Evolutionary conservation across 257 asterid species (phyloP), one percentile per base, ranked within the genome.

Genomic region (Pogostemon cablin): DNA sequence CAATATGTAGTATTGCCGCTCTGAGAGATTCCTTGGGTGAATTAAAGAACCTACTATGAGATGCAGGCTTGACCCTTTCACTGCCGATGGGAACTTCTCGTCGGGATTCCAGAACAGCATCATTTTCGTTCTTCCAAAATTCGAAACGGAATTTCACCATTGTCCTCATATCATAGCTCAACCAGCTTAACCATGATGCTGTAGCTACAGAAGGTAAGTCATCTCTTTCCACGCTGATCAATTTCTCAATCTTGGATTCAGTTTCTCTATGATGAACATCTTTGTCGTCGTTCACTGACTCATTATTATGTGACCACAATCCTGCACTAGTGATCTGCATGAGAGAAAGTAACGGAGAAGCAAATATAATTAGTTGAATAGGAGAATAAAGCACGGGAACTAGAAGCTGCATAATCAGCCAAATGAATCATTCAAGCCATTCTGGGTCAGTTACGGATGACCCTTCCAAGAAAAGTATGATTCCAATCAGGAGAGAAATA

Each of bases 271-370:
- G 73, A 60, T 15, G 78, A 48, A 68, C 72, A 77, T 79, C 78
- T 50, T 44, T 35, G 43, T 39, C 77, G 11, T 76, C 76, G 72
- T 74, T 56, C 64, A 73, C 75, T 65, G 84, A 69, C 67, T 79
- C 90, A 75, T 86, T 84, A 62, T 84, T 84, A 58, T 85, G 87
- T 4, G 89, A 81, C 97, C 96, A 91, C 86, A 88, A 77, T 65
- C 93, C 96, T 60, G 88, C 87, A 73, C 96, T 86, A 39, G 96
- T 86, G 42, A 93, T 87, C 98, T 93, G 95, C 83, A 86, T 34
- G 60, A 77, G 69, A 72, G 72, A 71, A 53, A 72, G 44, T 32
- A 61, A 62, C 38, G 67, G 50, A 46, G 52, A 43, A 69, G 56
- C 52, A 62, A 50, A 10, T 54, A 71, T 52, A 52, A 69, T 7